Evolutionary conservation across 2,329 filamentous ascomycete genomes (phyloP).

Genomic region (Aureobasidium namibiae): DNA sequence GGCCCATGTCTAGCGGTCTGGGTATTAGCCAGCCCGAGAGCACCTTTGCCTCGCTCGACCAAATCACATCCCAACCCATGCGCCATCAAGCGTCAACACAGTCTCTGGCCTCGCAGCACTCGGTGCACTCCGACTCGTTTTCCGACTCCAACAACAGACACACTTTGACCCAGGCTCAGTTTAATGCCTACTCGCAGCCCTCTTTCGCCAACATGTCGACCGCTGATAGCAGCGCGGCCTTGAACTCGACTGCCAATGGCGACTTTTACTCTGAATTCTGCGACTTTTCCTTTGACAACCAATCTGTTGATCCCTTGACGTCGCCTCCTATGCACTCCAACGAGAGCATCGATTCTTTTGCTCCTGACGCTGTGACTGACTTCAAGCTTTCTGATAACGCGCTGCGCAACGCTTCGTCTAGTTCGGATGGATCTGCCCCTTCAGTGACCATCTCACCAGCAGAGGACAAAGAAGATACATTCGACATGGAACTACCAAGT

Average conservation of each 20-base stretch:
- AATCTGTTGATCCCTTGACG: neutral
- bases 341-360: conserved; percentile 1
- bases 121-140: neutral
- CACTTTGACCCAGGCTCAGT: conserved; percentile 30
- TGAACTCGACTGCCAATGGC: neutral
- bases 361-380: neutral
- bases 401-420: neutral
- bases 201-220: neutral
- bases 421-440: conserved; percentile 3
- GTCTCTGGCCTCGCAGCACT: conserved; percentile 4
- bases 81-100: conserved; percentile 4
- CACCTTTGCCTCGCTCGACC: conserved; percentile 1
- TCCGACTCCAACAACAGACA: conserved; percentile 24
- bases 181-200: conserved; percentile 26
- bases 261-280: conserved; percentile 14
- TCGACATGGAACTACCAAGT: neutral
- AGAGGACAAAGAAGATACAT: neutral
- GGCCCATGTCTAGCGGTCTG: conserved; percentile 14
- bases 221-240: neutral
- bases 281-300: conserved; percentile 8
- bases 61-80: conserved; percentile 1
- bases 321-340: neutral
- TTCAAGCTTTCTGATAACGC: neutral
- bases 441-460: conserved; percentile 11
- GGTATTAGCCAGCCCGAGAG: conserved; percentile 11